These are phyloP conservation scores for Paecilomyces formosus DNA, from an alignment of 2,329 filamentous ascomycete genomes.

Conservation along the genomic window DNA sequence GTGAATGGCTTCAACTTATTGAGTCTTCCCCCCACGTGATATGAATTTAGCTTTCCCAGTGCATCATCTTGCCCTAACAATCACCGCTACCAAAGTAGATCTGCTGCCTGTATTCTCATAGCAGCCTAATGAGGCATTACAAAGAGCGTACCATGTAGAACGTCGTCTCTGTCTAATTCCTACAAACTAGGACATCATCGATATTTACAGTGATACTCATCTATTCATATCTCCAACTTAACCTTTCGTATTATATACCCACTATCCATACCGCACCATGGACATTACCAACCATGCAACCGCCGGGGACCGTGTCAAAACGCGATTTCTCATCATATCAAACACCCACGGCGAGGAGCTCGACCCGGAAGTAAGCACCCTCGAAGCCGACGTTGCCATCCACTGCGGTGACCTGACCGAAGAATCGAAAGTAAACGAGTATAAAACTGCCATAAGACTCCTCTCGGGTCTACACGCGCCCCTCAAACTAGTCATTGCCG, in stretches of 20 bases:
- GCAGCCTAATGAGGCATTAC: background rate
- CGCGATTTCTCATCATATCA: conserved; percentile 38
- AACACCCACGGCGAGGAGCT: conserved; percentile 36
- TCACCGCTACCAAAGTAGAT: background rate
- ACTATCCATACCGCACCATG: background rate
- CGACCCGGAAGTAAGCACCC: conserved; percentile 12
- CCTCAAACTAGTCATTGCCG: conserved; percentile 48
- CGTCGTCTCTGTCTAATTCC: too few relatives aligned
- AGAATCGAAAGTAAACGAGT: conserved; percentile 35
- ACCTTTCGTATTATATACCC: background rate
- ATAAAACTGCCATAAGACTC: conserved; percentile 33
- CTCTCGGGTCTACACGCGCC: conserved; percentile 40
- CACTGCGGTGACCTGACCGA: conserved; percentile 49
- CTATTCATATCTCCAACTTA: background rate
- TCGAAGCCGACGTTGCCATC: conserved; percentile 42
- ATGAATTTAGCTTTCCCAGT: background rate
- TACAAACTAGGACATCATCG: too few relatives aligned
- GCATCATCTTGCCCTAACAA: background rate
- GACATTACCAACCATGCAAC: background rate
- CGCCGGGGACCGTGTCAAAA: conserved; percentile 22
- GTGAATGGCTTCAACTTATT: too few relatives aligned
- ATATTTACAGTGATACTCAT: too few relatives aligned
- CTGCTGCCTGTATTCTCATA: background rate
- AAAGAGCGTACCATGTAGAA: too few relatives aligned
- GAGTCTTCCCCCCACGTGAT: too few relatives aligned